Conservation (phyloP, 2,329 filamentous ascomycete species). For the Diaporthe ilicicola region DNA sequence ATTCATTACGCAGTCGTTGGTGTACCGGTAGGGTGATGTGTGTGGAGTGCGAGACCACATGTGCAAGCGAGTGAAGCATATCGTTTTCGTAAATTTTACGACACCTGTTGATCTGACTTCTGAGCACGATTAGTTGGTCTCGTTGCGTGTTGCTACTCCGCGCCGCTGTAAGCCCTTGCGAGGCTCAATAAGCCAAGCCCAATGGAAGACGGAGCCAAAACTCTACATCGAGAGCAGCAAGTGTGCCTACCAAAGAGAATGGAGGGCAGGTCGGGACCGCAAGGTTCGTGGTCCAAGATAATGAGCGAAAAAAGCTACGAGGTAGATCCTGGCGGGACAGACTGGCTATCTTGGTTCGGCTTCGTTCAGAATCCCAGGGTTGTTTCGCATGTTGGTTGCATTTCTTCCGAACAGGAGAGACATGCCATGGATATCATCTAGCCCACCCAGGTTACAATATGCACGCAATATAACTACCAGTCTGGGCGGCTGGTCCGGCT, state of each 20-base stretch:
- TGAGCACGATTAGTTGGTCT: neutral
- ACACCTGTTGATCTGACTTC: neutral
- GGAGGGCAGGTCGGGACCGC: neutral
- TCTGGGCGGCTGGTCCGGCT: constrained; percentile 7
- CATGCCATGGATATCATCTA: too few relatives aligned
- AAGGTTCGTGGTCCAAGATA: neutral
- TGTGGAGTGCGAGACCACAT: constrained; percentile 10
- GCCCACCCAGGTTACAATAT: neutral
- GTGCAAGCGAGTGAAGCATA: neutral
- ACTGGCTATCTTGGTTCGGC: constrained; percentile 1
- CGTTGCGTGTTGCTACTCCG: neutral
- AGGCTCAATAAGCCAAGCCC: constrained; percentile 21
- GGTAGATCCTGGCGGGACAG: neutral
- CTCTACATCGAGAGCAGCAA: neutral
- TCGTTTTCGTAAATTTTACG: neutral
- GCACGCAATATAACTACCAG: neutral
- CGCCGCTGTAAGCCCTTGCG: constrained; percentile 10
- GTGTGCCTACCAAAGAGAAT: neutral
- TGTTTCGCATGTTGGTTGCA: neutral
- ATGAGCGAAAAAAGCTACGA: neutral
- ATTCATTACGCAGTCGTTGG: neutral
- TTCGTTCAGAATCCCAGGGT: neutral
- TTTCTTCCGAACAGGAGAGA: neutral
- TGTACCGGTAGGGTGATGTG: neutral
- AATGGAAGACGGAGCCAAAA: neutral